Base-by-base conservation (phyloP, 1,284 basidiomycete species). In the Veloboletus limbatus region DNA sequence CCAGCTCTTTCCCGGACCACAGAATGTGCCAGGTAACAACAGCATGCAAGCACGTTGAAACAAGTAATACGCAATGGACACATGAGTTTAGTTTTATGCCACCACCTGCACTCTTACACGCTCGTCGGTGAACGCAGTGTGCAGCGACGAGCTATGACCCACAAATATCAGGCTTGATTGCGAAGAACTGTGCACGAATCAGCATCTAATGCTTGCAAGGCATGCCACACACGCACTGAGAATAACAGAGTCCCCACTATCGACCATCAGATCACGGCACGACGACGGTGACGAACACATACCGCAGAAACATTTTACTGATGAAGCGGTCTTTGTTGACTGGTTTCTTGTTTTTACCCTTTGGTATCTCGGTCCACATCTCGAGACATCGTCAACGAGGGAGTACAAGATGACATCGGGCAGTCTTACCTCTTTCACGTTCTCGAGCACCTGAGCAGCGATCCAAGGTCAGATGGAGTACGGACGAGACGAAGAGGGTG, bases 311-410 rank as follows among this genome's bases (percentile, higher is more conserved):
- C 86, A 97, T 97, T 73, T 96, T 99, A 73, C 93, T 97, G 67
- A 99, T 97, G 75, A 99, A 99, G 34, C 97, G 81, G 72, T 99
- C 94, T 73, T 97, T 97, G 77, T 99, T 98, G 51, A 99, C 86
- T 3, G 97, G 91, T 70, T 98, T 98, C 74, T 97, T 97, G 67
- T 92, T 93, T 75, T 98, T 99, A 41, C 93, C 93, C 71, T 98
- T 99, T 18, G 97, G 97, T 44, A 88, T 72, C 69, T 99, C 97
- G 22, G 95, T 97, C 97, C 97, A 99, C 96, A 97, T 97, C 90
- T 96, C 47, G 18, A 49, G 22, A n/a, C 8, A 27, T 32, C 35
- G 22, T 66, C 42, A 59, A 25, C 11, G 20, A 25, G 21, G 26
- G 3, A 9, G 22, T 4, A 17, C 14, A 14, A 31, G 18, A 31